Base-by-base conservation (phyloP, 208 protist genomes). In the Entamoeba moshkovskii region DNA sequence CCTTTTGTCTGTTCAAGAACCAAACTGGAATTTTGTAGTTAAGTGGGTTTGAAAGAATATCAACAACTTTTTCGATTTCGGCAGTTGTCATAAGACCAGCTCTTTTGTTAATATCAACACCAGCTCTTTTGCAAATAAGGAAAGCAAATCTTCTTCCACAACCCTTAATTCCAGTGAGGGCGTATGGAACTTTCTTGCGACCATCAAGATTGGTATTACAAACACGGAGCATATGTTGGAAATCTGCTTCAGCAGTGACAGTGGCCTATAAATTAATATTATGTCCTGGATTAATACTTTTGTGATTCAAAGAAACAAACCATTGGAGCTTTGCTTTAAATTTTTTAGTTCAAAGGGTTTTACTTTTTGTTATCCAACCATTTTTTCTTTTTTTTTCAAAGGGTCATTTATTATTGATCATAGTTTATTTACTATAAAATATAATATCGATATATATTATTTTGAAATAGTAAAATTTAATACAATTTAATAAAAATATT, bases 121-220 rank as follows among this genome's bases (percentile, higher is more conserved):
- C 98, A 95, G 99, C 98, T 96, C 99, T 99, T 97, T 99, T 99
- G 97, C 98, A 99, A 94, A 98, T 97, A 92, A 99, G 94, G 96
- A 98, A 99, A 46, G 99, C 97, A 95, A 99, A 99, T 95, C 99
- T 98, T 96, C 99, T 98, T 97, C 99, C 99, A 95, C 99, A 96
- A 98, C 99, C 99, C 97, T 98, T 99, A 96, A 99, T 95, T 22
- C 16, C 38, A 42, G 94, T 95, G 42, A 96, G 18, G 45, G 94
- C 94, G 47, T 45, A 66, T 18, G 38, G 25, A 45, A 95, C 52
- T 13, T 95, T 94, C n/a, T 6, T 96, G 95, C 97, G 98, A 94
- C 98, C 99, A 94, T 99, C 98, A 95, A 99, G 96, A 97, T 99
- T 99, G 94, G 99, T 99, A 97, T 99, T 99, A 95, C 99, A 97